A percentile compares a stretch with the other conserved stretches of the same genome.
Evolutionary conservation across 2,329 filamentous ascomycete genomes (phyloP).

Genomic region (Botrytis fragariae): DNA sequence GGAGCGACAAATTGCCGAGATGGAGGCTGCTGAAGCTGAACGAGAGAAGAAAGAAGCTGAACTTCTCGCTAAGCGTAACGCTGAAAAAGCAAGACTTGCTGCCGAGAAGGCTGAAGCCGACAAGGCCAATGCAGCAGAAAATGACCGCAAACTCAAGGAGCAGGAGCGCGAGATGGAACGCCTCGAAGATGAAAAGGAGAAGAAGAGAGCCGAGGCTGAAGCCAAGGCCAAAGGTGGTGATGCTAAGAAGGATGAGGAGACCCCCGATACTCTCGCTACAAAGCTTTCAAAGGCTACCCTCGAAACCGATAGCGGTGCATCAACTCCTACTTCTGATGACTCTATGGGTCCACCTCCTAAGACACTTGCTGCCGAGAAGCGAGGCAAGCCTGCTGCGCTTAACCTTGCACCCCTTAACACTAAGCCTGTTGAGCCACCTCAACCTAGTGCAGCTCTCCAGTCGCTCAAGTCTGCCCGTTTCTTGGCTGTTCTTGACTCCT

Average conservation of each 20-base stretch:
- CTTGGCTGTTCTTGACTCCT: conserved; percentile 72
- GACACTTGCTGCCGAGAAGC: conserved; percentile 58
- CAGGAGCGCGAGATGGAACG: conserved; percentile 71
- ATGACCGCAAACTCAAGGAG: conserved; percentile 66
- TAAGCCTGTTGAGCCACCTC: conserved; percentile 83
- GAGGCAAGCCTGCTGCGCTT: conserved; percentile 77
- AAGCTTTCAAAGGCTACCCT: conserved; percentile 55
- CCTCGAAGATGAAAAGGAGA: conserved; percentile 68
- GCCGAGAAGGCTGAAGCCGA: conserved; percentile 47
- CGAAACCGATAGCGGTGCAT: conserved; percentile 43
- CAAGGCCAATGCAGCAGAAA: conserved; percentile 52
- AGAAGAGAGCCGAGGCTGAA: conserved; percentile 53
- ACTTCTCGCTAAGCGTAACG: conserved; percentile 32
- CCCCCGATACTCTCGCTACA: conserved; percentile 37
- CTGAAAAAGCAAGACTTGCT: conserved; percentile 41
- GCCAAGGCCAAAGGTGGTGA: conserved; percentile 31
- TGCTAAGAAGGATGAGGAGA: conserved; percentile 35
- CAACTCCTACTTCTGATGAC: conserved; percentile 45
- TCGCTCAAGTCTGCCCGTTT: conserved; percentile 89
- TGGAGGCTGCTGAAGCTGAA: conserved; percentile 44
- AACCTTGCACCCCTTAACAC: conserved; percentile 81
- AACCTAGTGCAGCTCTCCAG: conserved; percentile 91
- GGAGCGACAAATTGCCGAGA: conserved; percentile 60
- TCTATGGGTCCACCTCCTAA: conserved; percentile 51
- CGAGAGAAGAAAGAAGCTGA: conserved; percentile 41